Evolutionary conservation across 148 eudicot species (phyloP), one percentile per base, ranked within the genome.

Genomic region (Vaccinium macrocarpon): DNA sequence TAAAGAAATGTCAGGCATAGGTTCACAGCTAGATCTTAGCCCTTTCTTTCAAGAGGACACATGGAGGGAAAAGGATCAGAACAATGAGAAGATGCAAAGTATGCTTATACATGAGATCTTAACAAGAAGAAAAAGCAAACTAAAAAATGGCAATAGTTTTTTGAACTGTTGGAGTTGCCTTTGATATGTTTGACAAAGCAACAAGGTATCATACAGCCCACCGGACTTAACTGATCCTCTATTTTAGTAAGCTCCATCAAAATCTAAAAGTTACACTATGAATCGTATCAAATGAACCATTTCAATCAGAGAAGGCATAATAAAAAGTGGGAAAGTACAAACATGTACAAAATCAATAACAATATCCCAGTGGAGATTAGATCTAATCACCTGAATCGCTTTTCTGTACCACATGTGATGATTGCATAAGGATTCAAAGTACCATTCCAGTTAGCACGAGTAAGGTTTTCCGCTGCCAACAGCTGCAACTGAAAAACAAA

Each of bases 401-500:
- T 93, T 92, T 94, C 94, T 32, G 86, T 74, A 70, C 97, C 93
- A 86, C 99, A 94, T 81, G 95, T 94, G 81, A 96, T 91, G 81
- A 96, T 93, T 76, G 95, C 98, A 84, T 96, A 96, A 85, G 99
- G 98, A 91, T 94, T 98, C 48, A 98, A 93, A 51, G 94, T 96
- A 86, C 98, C 98, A 87, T 96, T 96, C 80, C 94, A 84, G 87
- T 91, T 96, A 76, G 98, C 94, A 79, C 92, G 92, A 50, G 89
- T 71, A 88, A 96, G 97, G 86, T 96, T 93, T 89, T 92, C 93
- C 29, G 99, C 99, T 49, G 97, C 99, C 85, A 92, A 85, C 64
- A 96, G 90, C 83, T 91, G 94, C 84, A 94, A 90, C 99, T 96
- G 88, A 59, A 75, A 66, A 56, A 82, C 42, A 83, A 23, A 64